These are phyloP conservation scores for Leishmania amazonensis DNA, from an alignment of 208 protist genomes.

Conservation along the genomic window DNA sequence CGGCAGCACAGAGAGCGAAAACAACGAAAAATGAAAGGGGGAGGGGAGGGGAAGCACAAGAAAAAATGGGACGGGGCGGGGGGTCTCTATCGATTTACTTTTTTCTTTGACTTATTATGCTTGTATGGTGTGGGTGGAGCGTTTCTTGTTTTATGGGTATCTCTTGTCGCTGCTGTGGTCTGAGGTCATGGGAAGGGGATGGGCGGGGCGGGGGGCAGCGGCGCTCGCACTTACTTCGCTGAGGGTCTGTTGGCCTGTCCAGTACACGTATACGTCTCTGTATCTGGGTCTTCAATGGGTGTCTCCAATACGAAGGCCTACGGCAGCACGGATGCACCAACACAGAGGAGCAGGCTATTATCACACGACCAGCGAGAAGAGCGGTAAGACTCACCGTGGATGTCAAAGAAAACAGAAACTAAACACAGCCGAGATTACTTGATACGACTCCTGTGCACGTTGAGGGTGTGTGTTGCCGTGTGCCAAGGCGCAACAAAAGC, in stretches of 20 bases:
- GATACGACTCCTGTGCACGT: constrained; percentile 7
- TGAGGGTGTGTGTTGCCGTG: background rate
- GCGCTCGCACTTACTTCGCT: background rate
- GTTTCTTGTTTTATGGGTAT: constrained; percentile 7
- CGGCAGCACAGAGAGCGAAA: background rate
- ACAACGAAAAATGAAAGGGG: background rate
- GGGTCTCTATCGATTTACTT: constrained; percentile 1
- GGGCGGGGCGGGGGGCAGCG: background rate
- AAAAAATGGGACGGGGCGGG: background rate
- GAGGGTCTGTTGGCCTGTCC: background rate
- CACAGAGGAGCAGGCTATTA: background rate
- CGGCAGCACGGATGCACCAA: background rate
- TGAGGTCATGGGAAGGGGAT: background rate
- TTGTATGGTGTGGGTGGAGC: background rate
- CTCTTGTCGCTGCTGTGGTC: background rate
- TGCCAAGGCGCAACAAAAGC: background rate
- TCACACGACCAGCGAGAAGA: background rate
- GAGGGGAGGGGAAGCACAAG: background rate
- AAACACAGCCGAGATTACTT: background rate
- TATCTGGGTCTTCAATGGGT: background rate
- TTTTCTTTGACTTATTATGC: background rate
- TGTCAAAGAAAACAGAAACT: background rate
- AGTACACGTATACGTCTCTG: background rate
- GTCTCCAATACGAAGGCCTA: background rate
- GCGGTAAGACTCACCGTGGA: constrained; percentile 5